Conservation (phyloP, 352 stramenopile genomes). For the Phytophthora colocasiae region DNA sequence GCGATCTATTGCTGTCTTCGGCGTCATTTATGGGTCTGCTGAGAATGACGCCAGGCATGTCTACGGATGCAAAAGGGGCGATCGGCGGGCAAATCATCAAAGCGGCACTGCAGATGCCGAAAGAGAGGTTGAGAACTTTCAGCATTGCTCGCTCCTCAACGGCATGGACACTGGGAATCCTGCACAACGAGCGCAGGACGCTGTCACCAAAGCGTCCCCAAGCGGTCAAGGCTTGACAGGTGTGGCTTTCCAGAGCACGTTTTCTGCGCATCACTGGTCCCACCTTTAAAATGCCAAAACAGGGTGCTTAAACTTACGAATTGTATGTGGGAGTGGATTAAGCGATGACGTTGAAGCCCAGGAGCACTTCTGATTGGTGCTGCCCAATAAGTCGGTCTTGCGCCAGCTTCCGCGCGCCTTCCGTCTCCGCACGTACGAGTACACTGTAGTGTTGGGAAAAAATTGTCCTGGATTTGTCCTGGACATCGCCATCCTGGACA, state of each 20-base stretch:
- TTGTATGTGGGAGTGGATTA: slow-evolving; percentile 9
- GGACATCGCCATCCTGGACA: too few relatives aligned
- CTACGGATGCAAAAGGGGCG: slow-evolving; percentile 27
- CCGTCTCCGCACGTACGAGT: neutral
- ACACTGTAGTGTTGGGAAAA: too few relatives aligned
- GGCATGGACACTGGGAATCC: slow-evolving; percentile 4
- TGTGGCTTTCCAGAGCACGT: too few relatives aligned
- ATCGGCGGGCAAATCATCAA: slow-evolving; percentile 17
- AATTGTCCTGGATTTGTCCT: too few relatives aligned
- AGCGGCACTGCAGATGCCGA: neutral
- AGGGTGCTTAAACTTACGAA: neutral
- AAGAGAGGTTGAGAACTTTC: neutral
- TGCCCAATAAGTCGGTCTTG: slow-evolving; percentile 32
- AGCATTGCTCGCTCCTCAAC: neutral
- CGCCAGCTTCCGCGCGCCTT: slow-evolving; percentile 12
- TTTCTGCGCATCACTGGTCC: slow-evolving; percentile 11
- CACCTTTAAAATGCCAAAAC: slow-evolving; percentile 8
- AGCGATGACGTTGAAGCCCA: slow-evolving; percentile 4
- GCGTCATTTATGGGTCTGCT: neutral
- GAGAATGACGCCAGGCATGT: slow-evolving; percentile 18
- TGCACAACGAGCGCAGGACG: neutral
- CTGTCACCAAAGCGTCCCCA: neutral
- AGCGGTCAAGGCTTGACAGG: slow-evolving; percentile 3
- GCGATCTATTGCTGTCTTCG: too few relatives aligned
- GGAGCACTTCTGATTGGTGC: slow-evolving; percentile 21